Conservation (phyloP, 352 stramenopile species). For the Phytophthora lateralis region DNA sequence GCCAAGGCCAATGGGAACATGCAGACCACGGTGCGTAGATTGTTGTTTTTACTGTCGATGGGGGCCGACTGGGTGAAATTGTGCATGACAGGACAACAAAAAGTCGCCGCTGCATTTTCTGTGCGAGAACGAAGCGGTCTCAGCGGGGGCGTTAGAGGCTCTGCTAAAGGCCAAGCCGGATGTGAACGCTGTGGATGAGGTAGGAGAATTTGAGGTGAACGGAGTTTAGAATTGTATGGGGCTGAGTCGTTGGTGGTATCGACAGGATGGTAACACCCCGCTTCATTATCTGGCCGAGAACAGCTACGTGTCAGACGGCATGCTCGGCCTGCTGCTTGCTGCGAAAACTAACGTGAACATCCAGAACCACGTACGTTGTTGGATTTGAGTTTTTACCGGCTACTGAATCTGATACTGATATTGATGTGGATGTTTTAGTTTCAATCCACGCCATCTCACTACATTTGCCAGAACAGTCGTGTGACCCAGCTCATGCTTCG, state of each 20-base stretch:
- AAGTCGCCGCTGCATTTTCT: slow-evolving; percentile 75
- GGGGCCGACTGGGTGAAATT: background rate
- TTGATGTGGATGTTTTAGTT: slow-evolving; percentile 43
- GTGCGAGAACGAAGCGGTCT: slow-evolving; percentile 72
- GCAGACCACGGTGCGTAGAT: slow-evolving; percentile 40
- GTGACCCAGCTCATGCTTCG: slow-evolving; percentile 51
- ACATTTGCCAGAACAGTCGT: slow-evolving; percentile 67
- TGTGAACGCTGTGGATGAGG: slow-evolving; percentile 55
- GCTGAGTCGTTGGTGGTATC: slow-evolving; percentile 2
- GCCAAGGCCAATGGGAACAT: slow-evolving; percentile 47
- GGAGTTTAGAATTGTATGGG: background rate
- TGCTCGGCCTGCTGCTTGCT: slow-evolving; percentile 49
- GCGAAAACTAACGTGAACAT: slow-evolving; percentile 56
- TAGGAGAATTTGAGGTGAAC: slow-evolving; percentile 10
- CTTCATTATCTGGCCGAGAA: slow-evolving; percentile 76
- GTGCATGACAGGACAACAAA: slow-evolving; percentile 41
- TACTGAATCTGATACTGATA: slow-evolving; percentile 4
- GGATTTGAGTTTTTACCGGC: background rate
- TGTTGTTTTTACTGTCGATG: background rate
- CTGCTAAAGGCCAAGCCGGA: slow-evolving; percentile 51
- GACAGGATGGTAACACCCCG: slow-evolving; percentile 65
- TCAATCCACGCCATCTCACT: slow-evolving; percentile 74
- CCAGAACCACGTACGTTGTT: slow-evolving; percentile 62
- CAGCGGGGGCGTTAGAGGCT: slow-evolving; percentile 33
- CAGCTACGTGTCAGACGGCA: slow-evolving; percentile 32